Base-by-base conservation (phyloP, 2,329 filamentous ascomycete species). In the Trichoderma brevicompactum region DNA sequence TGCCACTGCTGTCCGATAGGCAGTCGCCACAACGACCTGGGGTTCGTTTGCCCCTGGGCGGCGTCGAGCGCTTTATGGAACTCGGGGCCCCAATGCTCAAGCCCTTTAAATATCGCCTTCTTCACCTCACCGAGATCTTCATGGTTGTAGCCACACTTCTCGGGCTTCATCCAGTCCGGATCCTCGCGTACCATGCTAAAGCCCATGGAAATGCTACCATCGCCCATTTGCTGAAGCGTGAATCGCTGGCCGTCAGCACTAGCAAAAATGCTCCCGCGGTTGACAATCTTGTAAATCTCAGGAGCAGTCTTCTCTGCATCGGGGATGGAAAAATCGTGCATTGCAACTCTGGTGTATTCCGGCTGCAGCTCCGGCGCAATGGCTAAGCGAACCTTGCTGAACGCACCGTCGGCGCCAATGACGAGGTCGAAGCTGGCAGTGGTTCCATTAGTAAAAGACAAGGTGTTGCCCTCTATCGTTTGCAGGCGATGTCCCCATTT, bases 11-110 rank as follows among this genome's bases (percentile, higher is more conserved):
- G 72, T 2, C 81, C 81, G 2, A 83, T 72, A 0, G 85, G 85
- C 9, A 89, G 78, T 71, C 81, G 80, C 70, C 83, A 87, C 1
- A 89, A 74, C 1, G 79, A 79, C 65, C 81, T 75, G 2, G 78
- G 75, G 0, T 74, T 72, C 65, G 79, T 79, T 13, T 71, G 67
- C 3, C 77, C 81, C 13, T 78, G 74, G 34, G 79, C 74, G 53
- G 79, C 72, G 49, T 76, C 70, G 59, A 86, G 70, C 7, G 79
- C 76, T 38, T 80, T 76, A 28, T 75, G 79, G 15, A 84, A 72
- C 15, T 74, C 72, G 1, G 79, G 75, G 44, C 75, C 72, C 79
- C 80, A 87, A 69, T 79, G 80, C 3, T 71, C 65, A 66, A 76
- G 75, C 46, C 75, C 70, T 9, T 74, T 67, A 2, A 80, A 70